Evolutionary conservation across 2,329 filamentous ascomycete genomes (phyloP), one percentile per base, ranked within the genome.

Genomic region (Xylogone sp.): DNA sequence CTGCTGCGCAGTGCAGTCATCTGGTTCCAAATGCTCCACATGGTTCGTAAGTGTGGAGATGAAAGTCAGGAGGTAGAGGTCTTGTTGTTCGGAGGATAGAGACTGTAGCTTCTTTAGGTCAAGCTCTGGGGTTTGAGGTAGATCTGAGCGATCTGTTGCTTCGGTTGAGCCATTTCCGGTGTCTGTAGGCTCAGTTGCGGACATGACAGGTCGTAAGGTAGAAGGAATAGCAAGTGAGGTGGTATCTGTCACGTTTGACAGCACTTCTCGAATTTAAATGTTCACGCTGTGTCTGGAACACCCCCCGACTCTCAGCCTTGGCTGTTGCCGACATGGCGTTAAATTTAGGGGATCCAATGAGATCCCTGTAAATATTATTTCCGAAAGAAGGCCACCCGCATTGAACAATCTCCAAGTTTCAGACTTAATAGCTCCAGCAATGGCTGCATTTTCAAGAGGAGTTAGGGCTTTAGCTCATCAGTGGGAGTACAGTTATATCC

Each of bases 31-130:
- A 16, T 75, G 75, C 49, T 84, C 78, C 43, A 96, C 88, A 77
- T 97, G 88, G 60, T 87, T 87, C 56, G 84, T 86, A 51, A 99
- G 78, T 54, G 87, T 83, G 22, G 91, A 87, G 31, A 92, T 87
- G 67, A 95, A 97, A 21, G 86, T 95, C 54, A 99, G 79, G 56
- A 99, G 81, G 69, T 94, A 95, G 12, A 99, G 82, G 64, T 97
- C 92, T 71, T 99, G 94, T 69, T 99, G 94, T 73, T 99, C 94
- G 49, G 89, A 84, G 43, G 93, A 90, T 45, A 97, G 82, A 48
- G 88, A 81, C 70, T 96, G 87, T 45, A 99, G 84, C 77, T 96
- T 96, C 63, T 85, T 75, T 60, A 96, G 74, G 67, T 99, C 92
- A 68, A 99, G 88, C 75, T 96, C 88, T 47, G 86, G 86, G 65